Percentiles rank a stretch among this genome's conserved stretches.
Conservation (phyloP, 192 early-diverging fungal genomes). For the Gamsiella multidivaricata region DNA sequence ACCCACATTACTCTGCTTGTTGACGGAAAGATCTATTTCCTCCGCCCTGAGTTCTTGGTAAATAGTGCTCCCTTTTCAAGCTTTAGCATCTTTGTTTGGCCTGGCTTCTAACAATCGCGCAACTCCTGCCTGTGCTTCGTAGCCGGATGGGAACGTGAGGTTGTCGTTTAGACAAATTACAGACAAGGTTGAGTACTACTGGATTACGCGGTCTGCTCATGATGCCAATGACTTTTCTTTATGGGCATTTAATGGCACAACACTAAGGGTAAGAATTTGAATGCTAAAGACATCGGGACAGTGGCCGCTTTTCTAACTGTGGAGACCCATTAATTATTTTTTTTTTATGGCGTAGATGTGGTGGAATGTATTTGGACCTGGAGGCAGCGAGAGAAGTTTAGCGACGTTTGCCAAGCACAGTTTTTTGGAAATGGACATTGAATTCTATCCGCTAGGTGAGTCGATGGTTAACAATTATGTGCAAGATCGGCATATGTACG, state of each 20-base stretch:
- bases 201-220: constrained; percentile 70
- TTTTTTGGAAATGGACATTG: constrained; percentile 68
- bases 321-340: neutral
- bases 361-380: constrained; percentile 50
- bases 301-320: too few species aligned
- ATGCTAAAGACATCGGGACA: too few species aligned
- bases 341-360: constrained; percentile 28
- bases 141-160: constrained; percentile 50
- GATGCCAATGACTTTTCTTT: constrained; percentile 69
- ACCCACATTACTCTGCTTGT: constrained; percentile 74
- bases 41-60: constrained; percentile 66
- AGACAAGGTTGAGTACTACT: constrained; percentile 79
- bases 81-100: neutral
- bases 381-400: constrained; percentile 28
- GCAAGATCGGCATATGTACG: too few species aligned
- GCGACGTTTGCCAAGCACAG: constrained; percentile 50
- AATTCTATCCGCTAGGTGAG: constrained; percentile 85
- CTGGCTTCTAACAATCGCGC: neutral
- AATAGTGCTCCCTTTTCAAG: neutral
- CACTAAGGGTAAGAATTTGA: constrained; percentile 71
- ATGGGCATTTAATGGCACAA: constrained; percentile 76
- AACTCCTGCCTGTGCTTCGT: neutral
- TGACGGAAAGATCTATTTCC: constrained; percentile 72
- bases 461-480: too few species aligned
- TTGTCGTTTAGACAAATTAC: constrained; percentile 57